These are phyloP conservation scores for Ormosia emarginata DNA, from an alignment of 306 rosid genomes.

Conservation along the genomic window DNA sequence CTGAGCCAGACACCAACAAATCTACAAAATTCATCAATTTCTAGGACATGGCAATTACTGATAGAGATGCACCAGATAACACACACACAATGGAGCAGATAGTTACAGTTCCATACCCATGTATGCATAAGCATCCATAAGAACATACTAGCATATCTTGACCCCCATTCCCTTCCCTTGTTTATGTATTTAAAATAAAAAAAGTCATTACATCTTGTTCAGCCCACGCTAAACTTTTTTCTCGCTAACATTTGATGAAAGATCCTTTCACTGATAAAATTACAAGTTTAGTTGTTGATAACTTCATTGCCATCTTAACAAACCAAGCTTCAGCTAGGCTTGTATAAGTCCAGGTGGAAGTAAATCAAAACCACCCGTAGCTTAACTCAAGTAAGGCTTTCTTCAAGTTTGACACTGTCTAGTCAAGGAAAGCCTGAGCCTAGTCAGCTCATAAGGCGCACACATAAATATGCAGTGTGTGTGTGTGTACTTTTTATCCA, in stretches of 20 bases:
- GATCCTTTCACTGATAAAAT: background rate
- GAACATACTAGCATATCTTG: background rate
- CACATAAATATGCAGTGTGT: no score
- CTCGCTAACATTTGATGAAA: background rate
- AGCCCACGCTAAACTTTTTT: background rate
- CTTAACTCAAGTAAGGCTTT: background rate
- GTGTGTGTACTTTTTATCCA: background rate
- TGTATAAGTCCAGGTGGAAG: background rate
- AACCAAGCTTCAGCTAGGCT: background rate
- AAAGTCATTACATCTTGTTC: background rate
- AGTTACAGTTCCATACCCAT: background rate
- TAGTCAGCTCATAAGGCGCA: background rate
- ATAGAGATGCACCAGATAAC: slow-evolving; percentile 7
- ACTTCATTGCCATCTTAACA: background rate
- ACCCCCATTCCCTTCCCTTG: background rate
- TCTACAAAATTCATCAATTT: background rate
- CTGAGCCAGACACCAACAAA: slow-evolving; percentile 4
- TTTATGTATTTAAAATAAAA: background rate
- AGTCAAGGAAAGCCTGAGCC: background rate
- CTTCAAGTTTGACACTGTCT: background rate
- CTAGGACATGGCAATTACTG: background rate
- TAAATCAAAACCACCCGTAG: background rate
- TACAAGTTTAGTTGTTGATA: background rate
- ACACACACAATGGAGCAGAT: background rate
- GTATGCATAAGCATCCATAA: background rate